Base-by-base conservation (phyloP, 768 basidiomycete genomes). In the Termitomyces sp. region DNA sequence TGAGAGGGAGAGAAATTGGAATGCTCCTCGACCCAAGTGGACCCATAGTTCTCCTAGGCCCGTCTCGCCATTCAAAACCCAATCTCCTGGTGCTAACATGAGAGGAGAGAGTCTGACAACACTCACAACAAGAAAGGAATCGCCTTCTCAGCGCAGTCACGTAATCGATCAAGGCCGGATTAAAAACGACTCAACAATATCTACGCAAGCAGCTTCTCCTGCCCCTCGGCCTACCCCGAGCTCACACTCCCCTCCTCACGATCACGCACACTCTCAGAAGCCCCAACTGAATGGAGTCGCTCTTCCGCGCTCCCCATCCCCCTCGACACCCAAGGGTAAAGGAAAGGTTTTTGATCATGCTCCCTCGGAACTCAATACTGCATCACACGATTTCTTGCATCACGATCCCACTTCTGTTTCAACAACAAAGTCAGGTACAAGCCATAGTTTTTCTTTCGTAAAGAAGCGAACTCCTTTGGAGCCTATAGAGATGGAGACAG, bases 1-100 rank as follows among this genome's bases (percentile, higher is more conserved):
- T 46, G 78, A 80, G 61, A 77, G 85, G 47, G 86, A 88, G 68
- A 75, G 83, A 47, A 88, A 88, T 63, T 88, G 86, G 87, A 84
- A 86, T 66, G 79, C 85, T 8, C 83, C 82, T n/a, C 80, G 76
- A 37, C 85, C 83, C 7, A 77, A 74, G 50, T 86, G 85, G 85
- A 66, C 70, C 19, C 60, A 63, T 32, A 68, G 63, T 48, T 45
- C 55, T 31, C 47, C 57, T 43, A 40, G 43, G 16, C 41, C 61
- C n/a, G 41, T 37, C 10, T 62, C 62, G 17, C 62, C 60, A 16
- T 58, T 56, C 29, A 45, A 54, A 42, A 31, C 55, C 34, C 57
- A 62, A 59, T 60, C 53, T 8, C 45, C 61, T 16, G 53, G 53
- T 38, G 58, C 34, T 34, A 58, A 7, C n/a, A 12, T 7, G 29